A percentile compares a stretch with the other conserved stretches of the same genome.
Conservation (phyloP, 805 yeast species). For the Helenozyma rhizophorensis region DNA sequence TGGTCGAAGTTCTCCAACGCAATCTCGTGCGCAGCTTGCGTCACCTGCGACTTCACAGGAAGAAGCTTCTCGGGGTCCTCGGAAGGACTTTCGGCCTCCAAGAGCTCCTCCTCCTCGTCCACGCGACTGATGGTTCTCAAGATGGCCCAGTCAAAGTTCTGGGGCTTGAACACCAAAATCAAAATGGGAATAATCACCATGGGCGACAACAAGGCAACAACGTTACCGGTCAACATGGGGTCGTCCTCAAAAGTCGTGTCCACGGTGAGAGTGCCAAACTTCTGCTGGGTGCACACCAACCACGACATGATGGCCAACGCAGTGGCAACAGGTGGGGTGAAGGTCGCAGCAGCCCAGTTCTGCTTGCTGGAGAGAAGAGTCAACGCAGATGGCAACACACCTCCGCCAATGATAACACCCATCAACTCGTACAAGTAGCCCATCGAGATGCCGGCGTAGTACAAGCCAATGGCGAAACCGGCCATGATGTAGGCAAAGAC, state of each 20-base stretch:
- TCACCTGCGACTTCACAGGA: slow-evolving; percentile 36
- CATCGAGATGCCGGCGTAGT: slow-evolving; percentile 79
- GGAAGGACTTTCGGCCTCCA: slow-evolving; percentile 29
- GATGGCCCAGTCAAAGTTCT: slow-evolving; percentile 67
- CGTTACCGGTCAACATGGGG: slow-evolving; percentile 87
- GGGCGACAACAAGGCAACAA: slow-evolving; percentile 77
- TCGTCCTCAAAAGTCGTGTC: slow-evolving; percentile 71
- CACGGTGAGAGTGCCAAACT: slow-evolving; percentile 29
- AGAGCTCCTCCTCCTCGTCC: slow-evolving; percentile 66
- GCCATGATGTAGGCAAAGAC: slow-evolving; percentile 61
- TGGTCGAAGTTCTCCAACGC: slow-evolving; percentile 19
- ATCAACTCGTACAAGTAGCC: slow-evolving; percentile 83
- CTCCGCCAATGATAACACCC: slow-evolving; percentile 87
- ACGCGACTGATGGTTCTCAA: slow-evolving; percentile 60
- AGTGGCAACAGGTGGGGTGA: slow-evolving; percentile 78
- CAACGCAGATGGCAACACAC: slow-evolving; percentile 72
- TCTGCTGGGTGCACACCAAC: slow-evolving; percentile 34
- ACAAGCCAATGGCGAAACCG: slow-evolving; percentile 76
- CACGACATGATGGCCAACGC: slow-evolving; percentile 63
- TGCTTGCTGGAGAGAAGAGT: slow-evolving; percentile 62
- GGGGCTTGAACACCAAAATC: slow-evolving; percentile 61
- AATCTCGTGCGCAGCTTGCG: slow-evolving; percentile 37
- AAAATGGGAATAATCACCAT: slow-evolving; percentile 60
- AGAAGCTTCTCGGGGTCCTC: slow-evolving; percentile 24
- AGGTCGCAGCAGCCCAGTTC: slow-evolving; percentile 63